Percentiles rank a stretch among this genome's conserved stretches.
phyloP scores from a whole-genome alignment of 257 asterid genomes.

The Capsicum chinense region DNA sequence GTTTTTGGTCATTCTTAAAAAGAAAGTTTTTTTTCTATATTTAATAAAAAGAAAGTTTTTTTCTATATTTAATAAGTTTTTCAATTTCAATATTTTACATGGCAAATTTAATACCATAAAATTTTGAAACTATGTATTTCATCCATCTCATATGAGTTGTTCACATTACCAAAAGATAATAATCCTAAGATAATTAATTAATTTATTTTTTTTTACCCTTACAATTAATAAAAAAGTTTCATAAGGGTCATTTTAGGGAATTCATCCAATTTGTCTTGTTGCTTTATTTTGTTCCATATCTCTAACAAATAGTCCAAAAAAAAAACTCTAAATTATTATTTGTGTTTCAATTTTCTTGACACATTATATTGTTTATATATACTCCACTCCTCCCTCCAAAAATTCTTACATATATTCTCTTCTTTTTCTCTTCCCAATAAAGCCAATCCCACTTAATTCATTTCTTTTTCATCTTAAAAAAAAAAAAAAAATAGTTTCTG shows the following conservation, averaged over 20 bases:
- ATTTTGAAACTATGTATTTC: too few relatives aligned
- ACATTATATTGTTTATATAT: not conserved
- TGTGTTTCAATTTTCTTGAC: not conserved
- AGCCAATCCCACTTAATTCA: not conserved
- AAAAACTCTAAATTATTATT: not conserved
- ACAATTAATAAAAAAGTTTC: too few relatives aligned
- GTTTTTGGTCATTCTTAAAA: too few relatives aligned
- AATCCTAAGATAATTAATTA: too few relatives aligned
- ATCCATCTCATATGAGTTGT: too few relatives aligned
- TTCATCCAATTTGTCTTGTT: slow-evolving; percentile 1
- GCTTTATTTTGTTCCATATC: not conserved
- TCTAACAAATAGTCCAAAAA: not conserved
- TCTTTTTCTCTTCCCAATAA: not conserved
- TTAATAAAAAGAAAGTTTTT: too few relatives aligned
- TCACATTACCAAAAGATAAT: too few relatives aligned
- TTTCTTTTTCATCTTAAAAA: not conserved
- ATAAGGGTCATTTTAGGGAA: not conserved
- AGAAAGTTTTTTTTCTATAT: too few relatives aligned
- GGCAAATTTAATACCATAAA: too few relatives aligned
- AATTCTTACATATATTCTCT: not conserved
- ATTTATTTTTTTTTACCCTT: too few relatives aligned
- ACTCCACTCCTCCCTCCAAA: not conserved
- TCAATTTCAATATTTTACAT: too few relatives aligned
- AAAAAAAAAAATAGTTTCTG: not conserved
- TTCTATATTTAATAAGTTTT: too few relatives aligned